phyloP scores from a whole-genome alignment of 148 eudicot species.

The Bassia scoparia region DNA sequence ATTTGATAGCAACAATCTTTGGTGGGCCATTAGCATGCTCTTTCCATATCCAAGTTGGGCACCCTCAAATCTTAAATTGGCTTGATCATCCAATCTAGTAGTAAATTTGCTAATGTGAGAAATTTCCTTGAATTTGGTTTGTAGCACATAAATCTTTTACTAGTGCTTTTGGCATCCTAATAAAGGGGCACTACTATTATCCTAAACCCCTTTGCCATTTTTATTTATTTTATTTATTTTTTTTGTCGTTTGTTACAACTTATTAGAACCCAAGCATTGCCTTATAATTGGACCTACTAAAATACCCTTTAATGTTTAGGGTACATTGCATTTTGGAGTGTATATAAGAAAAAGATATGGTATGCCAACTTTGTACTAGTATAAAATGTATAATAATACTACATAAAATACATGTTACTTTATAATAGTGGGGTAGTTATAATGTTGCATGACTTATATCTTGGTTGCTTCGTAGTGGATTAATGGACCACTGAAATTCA shows the following conservation, averaged over 20 bases:
- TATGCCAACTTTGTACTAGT: conserved; percentile 6
- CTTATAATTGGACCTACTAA: background rate
- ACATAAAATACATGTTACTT: background rate
- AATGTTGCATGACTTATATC: no score
- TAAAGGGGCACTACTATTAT: background rate
- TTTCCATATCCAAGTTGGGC: background rate
- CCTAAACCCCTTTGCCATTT: background rate
- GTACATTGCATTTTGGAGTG: conserved; percentile 2
- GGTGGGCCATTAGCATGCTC: conserved; percentile 15
- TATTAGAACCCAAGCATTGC: background rate
- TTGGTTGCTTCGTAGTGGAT: conserved; percentile 13
- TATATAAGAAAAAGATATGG: no score
- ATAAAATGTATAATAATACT: background rate
- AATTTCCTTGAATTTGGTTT: conserved; percentile 1
- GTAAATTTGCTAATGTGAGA: background rate
- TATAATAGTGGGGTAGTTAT: background rate
- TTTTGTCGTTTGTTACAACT: conserved; percentile 7
- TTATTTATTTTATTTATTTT: no score
- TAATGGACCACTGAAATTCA: conserved; percentile 12
- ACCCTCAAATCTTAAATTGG: background rate
- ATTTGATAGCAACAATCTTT: conserved; percentile 2
- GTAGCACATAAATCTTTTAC: conserved; percentile 3
- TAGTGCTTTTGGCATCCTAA: conserved; percentile 3
- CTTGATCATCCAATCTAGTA: background rate
- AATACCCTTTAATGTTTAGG: background rate